phyloP scores from a whole-genome alignment of 1,139 yeast genomes.

The Geotrichum europaeum region DNA sequence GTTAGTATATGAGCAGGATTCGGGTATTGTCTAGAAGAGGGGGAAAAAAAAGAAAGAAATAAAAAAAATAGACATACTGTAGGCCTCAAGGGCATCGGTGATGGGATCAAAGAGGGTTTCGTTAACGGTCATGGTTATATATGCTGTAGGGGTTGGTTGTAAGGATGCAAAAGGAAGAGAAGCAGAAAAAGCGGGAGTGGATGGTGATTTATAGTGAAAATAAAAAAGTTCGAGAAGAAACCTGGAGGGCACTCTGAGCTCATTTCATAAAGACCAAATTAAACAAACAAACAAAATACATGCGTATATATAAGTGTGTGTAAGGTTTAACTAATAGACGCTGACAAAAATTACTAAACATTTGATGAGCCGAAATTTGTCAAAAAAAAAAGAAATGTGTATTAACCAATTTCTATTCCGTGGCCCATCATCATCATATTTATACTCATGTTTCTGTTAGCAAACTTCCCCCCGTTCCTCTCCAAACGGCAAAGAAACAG shows the following conservation, averaged over 20 bases:
- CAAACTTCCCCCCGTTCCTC: no score
- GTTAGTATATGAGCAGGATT: neutral
- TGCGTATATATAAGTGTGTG: no score
- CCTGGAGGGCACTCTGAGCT: neutral
- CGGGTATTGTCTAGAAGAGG: neutral
- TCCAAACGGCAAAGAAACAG: no score
- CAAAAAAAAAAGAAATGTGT: neutral
- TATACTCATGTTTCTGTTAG: no score
- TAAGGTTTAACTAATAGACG: neutral
- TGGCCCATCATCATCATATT: neutral
- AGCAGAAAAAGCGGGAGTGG: neutral
- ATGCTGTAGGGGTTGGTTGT: neutral
- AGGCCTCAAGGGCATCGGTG: conserved; percentile 72
- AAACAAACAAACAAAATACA: neutral
- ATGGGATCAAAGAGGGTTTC: conserved; percentile 47
- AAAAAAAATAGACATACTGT: conserved; percentile 36
- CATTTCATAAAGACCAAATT: no score
- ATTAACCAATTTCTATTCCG: neutral
- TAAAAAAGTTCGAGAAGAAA: neutral
- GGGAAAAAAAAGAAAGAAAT: neutral
- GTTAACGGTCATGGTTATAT: conserved; percentile 12
- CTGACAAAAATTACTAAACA: neutral
- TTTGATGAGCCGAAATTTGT: neutral
- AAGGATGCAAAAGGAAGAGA: neutral
- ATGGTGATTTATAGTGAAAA: neutral